These are phyloP conservation scores for Fusarium clavum DNA, from an alignment of 2,329 filamentous ascomycete species.

Conservation along the genomic window DNA sequence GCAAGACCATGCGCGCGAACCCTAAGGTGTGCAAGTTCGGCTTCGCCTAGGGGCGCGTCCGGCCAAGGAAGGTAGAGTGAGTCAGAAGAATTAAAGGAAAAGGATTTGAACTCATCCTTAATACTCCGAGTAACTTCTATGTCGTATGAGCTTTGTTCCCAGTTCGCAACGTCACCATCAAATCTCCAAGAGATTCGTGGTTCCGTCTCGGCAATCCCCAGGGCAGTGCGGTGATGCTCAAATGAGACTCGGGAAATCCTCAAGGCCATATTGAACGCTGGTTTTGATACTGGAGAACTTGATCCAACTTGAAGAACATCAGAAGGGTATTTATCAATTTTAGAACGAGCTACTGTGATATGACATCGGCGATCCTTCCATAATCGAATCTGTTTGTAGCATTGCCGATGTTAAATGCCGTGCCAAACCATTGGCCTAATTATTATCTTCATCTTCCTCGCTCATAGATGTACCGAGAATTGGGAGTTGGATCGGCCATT, in stretches of 20 bases:
- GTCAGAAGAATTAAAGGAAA: conserved; percentile 48
- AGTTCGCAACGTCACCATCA: conserved; percentile 52
- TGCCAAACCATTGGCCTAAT: no score
- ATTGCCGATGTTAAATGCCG: no score
- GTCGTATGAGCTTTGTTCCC: conserved; percentile 58
- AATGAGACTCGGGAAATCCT: conserved; percentile 29
- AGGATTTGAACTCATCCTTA: conserved; percentile 11
- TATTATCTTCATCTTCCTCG: no score
- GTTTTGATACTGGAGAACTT: no score
- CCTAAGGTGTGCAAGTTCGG: conserved; percentile 50
- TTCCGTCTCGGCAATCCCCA: conserved; percentile 58
- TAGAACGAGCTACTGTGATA: no score
- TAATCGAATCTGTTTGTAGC: no score
- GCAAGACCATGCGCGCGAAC: conserved; percentile 47
- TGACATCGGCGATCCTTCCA: no score
- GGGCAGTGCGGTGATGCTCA: conserved; percentile 54
- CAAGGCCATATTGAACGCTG: not conserved
- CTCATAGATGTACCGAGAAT: no score
- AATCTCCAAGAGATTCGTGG: conserved; percentile 63
- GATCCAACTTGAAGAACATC: no score
- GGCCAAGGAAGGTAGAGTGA: conserved; percentile 61
- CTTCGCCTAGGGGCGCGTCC: conserved; percentile 45
- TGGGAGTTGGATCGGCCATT: no score
- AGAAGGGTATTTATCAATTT: no score
- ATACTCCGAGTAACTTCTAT: conserved; percentile 52